Evolutionary conservation across 768 basidiomycete species (phyloP).

Genomic region (Austroboletus festivus): DNA sequence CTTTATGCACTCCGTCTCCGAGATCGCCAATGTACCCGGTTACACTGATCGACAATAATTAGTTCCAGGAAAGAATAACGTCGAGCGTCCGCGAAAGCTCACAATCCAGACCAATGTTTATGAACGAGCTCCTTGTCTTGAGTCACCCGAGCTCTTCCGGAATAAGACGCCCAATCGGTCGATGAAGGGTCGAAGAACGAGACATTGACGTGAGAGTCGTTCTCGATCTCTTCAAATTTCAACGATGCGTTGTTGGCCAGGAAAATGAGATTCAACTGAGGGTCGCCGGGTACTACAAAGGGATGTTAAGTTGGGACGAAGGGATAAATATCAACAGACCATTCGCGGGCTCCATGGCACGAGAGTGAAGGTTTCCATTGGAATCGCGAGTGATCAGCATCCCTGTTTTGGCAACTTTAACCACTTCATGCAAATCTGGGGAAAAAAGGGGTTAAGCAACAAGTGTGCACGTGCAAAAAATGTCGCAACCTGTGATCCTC

Average conservation of each 20-base stretch:
- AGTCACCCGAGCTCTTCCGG: constrained; percentile 66
- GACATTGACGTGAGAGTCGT: constrained; percentile 78
- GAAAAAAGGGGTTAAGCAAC: not conserved
- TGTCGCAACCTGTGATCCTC: constrained; percentile 48
- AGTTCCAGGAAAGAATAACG: not conserved
- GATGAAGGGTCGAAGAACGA: constrained; percentile 67
- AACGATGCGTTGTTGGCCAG: constrained; percentile 69
- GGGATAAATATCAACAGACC: constrained; percentile 39
- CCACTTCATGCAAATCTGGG: constrained; percentile 59
- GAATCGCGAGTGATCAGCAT: constrained; percentile 76
- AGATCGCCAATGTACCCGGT: constrained; percentile 85
- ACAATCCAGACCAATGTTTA: constrained; percentile 61
- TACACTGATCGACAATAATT: constrained; percentile 37
- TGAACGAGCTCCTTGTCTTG: constrained; percentile 62
- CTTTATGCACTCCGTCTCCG: constrained; percentile 80
- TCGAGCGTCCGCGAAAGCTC: constrained; percentile 11
- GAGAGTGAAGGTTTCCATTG: constrained; percentile 69
- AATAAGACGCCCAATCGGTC: constrained; percentile 79
- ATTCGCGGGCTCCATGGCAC: constrained; percentile 74
- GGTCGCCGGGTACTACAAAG: constrained; percentile 40
- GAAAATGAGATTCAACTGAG: constrained; percentile 59
- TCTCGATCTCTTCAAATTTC: constrained; percentile 75
- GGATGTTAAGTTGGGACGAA: not conserved
- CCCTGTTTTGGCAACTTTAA: constrained; percentile 61
- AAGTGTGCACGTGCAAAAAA: not conserved